A percentile compares a stretch with the other conserved stretches of the same genome.
Evolutionary conservation across 1,139 yeast species (phyloP).

Genomic region (Wickerhamomyces sp.): DNA sequence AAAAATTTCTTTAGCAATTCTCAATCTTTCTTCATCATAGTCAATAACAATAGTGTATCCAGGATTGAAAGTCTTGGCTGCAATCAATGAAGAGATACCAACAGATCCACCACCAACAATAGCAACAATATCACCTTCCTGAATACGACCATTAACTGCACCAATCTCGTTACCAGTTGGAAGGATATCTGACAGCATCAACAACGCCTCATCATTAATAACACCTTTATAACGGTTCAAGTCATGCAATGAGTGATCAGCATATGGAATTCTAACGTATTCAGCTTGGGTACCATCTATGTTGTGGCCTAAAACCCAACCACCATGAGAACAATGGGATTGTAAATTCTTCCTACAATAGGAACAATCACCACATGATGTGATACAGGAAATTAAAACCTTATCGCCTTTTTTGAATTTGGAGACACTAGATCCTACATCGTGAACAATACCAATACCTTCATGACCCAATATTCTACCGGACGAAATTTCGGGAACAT

Average conservation of each 20-base stretch:
- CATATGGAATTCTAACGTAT: slow-evolving; percentile 39
- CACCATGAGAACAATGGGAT: slow-evolving; percentile 38
- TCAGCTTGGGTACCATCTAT: slow-evolving; percentile 43
- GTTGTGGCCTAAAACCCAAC: slow-evolving; percentile 40
- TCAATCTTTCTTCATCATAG: slow-evolving; percentile 36
- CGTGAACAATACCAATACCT: slow-evolving; percentile 42
- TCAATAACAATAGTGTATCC: slow-evolving; percentile 36
- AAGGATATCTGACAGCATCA: slow-evolving; percentile 39
- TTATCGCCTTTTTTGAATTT: slow-evolving; percentile 39
- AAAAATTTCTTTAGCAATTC: slow-evolving; percentile 32
- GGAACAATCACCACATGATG: slow-evolving; percentile 47
- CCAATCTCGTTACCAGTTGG: slow-evolving; percentile 45
- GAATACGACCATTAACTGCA: slow-evolving; percentile 33
- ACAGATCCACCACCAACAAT: slow-evolving; percentile 47
- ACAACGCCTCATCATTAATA: slow-evolving; percentile 31
- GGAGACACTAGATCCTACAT: slow-evolving; percentile 31
- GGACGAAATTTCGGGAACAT: slow-evolving; percentile 43
- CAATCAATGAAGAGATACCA: slow-evolving; percentile 37
- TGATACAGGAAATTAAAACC: slow-evolving; percentile 40
- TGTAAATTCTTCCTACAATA: slow-evolving; percentile 40
- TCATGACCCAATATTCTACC: slow-evolving; percentile 49
- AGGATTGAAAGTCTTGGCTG: slow-evolving; percentile 34
- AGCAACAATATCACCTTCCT: slow-evolving; percentile 39
- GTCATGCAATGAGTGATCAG: slow-evolving; percentile 30
- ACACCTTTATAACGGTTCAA: slow-evolving; percentile 27